Evolutionary conservation across 495 filamentous ascomycete species (phyloP).

Genomic region (Neurospora cerealis): DNA sequence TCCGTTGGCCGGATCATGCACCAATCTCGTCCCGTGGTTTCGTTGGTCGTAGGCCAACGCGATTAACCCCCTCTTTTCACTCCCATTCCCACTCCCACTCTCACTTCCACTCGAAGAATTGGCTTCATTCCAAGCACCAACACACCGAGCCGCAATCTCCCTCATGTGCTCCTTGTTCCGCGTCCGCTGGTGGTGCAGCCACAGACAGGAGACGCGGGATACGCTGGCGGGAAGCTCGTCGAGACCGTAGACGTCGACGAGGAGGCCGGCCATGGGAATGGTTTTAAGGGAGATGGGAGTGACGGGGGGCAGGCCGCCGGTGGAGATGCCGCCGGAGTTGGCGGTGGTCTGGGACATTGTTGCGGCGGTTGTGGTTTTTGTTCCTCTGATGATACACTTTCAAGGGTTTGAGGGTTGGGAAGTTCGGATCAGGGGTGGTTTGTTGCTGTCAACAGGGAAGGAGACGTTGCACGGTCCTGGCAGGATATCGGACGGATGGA

Average conservation of each 20-base stretch:
- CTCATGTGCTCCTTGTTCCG: constrained; percentile 61
- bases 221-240: constrained; percentile 50
- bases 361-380: neutral
- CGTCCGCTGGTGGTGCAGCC: constrained; percentile 77
- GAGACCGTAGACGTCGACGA: constrained; percentile 69
- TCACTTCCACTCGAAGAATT: neutral
- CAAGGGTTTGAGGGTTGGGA: neutral
- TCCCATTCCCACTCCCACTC: neutral
- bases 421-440: neutral
- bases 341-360: neutral
- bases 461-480: neutral
- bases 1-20: constrained; percentile 51
- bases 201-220: constrained; percentile 56
- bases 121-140: constrained; percentile 25
- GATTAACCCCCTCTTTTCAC: constrained; percentile 46
- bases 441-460: neutral
- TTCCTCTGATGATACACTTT: neutral
- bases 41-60: constrained; percentile 79
- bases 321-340: neutral
- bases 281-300: constrained; percentile 48
- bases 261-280: constrained; percentile 64
- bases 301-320: constrained; percentile 14
- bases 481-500: neutral
- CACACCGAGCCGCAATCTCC: constrained; percentile 26
- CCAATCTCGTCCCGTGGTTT: constrained; percentile 72